A percentile compares a stretch with the other conserved stretches of the same genome.
Conservation (phyloP, 345 rosid genomes). For the Aquilaria sinensis region DNA sequence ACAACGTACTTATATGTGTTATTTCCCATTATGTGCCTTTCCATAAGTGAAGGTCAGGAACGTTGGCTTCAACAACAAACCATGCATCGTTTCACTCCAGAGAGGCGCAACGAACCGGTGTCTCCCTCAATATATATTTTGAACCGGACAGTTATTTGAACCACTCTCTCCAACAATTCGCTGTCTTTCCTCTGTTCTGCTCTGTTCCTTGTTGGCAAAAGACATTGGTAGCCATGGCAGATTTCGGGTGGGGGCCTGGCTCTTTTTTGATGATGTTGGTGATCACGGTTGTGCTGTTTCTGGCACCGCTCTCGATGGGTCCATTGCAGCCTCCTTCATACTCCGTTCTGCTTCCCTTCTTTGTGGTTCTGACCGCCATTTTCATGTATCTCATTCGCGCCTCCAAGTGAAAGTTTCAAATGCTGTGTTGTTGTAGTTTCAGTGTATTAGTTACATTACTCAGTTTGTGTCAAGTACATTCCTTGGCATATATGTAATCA, state of each 20-base stretch:
- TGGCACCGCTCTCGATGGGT: constrained; percentile 25
- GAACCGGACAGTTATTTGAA: background rate
- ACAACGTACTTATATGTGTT: too few relatives aligned
- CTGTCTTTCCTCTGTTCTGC: background rate
- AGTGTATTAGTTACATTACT: too few relatives aligned
- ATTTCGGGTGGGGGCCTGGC: constrained; percentile 17
- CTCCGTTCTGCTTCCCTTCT: constrained; percentile 17
- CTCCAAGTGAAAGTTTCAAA: constrained; percentile 11
- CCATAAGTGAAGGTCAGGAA: too few relatives aligned
- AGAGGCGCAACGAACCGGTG: too few relatives aligned
- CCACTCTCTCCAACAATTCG: background rate
- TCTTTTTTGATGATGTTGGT: constrained; percentile 18
- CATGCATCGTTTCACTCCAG: too few relatives aligned
- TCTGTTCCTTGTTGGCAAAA: background rate
- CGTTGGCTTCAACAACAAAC: too few relatives aligned
- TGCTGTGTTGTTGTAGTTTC: background rate
- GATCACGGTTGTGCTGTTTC: constrained; percentile 19
- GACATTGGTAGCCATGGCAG: constrained; percentile 14
- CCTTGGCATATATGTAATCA: too few relatives aligned
- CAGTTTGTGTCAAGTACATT: too few relatives aligned
- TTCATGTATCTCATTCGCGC: constrained; percentile 16
- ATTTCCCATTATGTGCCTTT: too few relatives aligned
- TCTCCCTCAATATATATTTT: too few relatives aligned
- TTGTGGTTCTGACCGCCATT: constrained; percentile 18
- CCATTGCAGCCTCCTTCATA: constrained; percentile 24